Evolutionary conservation across 805 yeast genomes (phyloP), one percentile per base, ranked within the genome.

Genomic region (Metschnikowia cerradonensis): DNA sequence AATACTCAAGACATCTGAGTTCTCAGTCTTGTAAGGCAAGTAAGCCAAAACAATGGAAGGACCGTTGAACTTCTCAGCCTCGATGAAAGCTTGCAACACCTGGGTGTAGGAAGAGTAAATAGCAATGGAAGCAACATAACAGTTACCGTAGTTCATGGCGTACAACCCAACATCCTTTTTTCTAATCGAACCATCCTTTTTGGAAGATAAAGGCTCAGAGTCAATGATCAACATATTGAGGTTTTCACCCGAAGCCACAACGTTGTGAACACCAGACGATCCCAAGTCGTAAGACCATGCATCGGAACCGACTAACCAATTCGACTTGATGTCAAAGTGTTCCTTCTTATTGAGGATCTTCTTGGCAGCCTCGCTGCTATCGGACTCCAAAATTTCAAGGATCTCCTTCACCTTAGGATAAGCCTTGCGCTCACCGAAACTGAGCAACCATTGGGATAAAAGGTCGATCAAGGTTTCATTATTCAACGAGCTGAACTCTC

Each of bases 241-340:
- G 64, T 90, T 88, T 65, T 82, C 78, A 42, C 84, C 84, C 0
- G 91, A 83, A 26, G 90, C 71, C 41, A 92, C 73, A 3, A 90
- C 84, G 60, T 86, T 85, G 67, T 92, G 97, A 47, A 92, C 84
- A 65, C 97, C 96, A 5, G 96, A 86, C 54, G 87, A 76, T 40
- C 98, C 98, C 59, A 89, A 73, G 71, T 92, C 98, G 65, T 85
- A 90, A 19, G 96, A 80, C 98, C 98, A 92, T 32, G 94, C 82
- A 67, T 92, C 98, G 17, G 97, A 90, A 32, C 97, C 97, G 50
- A 92, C 75, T 52, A 92, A 75, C 98, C 98, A 92, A 48, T 80
- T 75, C 11, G 86, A 74, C 46, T 74, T 73, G 49, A 75, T 65
- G 30, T 61, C 56, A 58, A 88, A 80, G 51, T 67, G 71, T 6